Evolutionary conservation across 805 yeast genomes (phyloP).

Genomic region (Candida nonsorbophila): DNA sequence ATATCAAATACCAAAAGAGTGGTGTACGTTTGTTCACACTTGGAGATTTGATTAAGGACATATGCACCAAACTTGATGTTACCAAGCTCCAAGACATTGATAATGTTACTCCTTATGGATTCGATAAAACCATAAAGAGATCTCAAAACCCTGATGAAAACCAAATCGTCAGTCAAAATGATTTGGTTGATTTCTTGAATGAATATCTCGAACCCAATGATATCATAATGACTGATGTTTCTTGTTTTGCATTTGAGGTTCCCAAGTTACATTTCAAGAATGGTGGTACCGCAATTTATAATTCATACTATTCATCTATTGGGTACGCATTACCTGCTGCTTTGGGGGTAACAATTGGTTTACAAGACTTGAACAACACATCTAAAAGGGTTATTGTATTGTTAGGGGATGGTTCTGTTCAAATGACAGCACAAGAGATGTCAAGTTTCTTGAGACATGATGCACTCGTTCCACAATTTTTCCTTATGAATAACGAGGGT

Average conservation of each 20-base stretch:
- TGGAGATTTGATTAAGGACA: constrained; percentile 25
- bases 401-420: constrained; percentile 94
- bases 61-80: constrained; percentile 17
- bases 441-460: constrained; percentile 57
- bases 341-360: constrained; percentile 75
- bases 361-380: constrained; percentile 44
- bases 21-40: constrained; percentile 23
- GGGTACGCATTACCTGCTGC: constrained; percentile 88
- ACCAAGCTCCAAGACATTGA: constrained; percentile 7
- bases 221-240: constrained; percentile 73
- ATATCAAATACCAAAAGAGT: constrained; percentile 13
- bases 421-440: constrained; percentile 87
- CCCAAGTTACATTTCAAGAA: constrained; percentile 62
- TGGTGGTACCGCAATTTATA: constrained; percentile 50
- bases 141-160: constrained; percentile 1
- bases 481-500: constrained; percentile 79
- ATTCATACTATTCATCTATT: constrained; percentile 76
- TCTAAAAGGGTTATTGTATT: constrained; percentile 59
- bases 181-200: constrained; percentile 30
- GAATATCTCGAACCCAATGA: constrained; percentile 53
- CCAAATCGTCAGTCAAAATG: constrained; percentile 18
- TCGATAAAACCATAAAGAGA: background rate
- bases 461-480: constrained; percentile 52
- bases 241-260: constrained; percentile 74
- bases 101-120: constrained; percentile 12